Base-by-base conservation (phyloP, 2,329 filamentous ascomycete genomes). In the Claviceps africana region DNA sequence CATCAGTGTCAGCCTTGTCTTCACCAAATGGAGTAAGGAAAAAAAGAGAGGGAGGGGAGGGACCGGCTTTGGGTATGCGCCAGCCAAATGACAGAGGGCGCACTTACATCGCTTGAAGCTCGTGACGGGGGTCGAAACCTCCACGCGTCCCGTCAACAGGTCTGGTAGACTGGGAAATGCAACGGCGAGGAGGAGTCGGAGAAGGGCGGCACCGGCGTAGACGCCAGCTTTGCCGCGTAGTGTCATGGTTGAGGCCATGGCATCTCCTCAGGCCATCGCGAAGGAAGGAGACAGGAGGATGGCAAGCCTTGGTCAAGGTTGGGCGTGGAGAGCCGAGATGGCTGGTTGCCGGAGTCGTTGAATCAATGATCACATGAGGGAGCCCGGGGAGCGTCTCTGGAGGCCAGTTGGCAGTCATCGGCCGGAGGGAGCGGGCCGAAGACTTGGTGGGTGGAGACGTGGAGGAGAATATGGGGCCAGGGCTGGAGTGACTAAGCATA, bases 81-180 rank as follows among this genome's bases (percentile, higher is more conserved):
- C 9, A n/a, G 9, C 33, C 3, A 35, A 35, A 13, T 15, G 33
- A 15, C 2, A 35, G 15, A 35, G 33, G 13, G 33, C 33, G 33
- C 35, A 69, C 85, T 68, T 76, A 95, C 90, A 75, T 80, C 93
- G 81, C 74, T 97, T 97, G 79, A 96, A 98, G 78, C 91, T 95
- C 61, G 88, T 96, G 47, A 97, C 86, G 40, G 93, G 91, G 22
- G 93, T 98, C 45, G 93, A 96, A 62, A 98, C 85, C 74, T 98
- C 93, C 61, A 96, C 93, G 64, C 93, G 85, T 57, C 85, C 86
- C 21, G 88, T 93, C 56, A 98, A 76, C 56, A 95, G 76, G 65
- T 89, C 83, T 50, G 91, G 87, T 42, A 98, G 75, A 39, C 79
- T 80, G 56, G 93, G 90, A 65, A 96, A 95, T 53, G 82, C 75